A percentile compares a stretch with the other conserved stretches of the same genome.
These are phyloP conservation scores for Colletotrichum sp. DNA, from an alignment of 2,329 filamentous ascomycete genomes.

Conservation along the genomic window DNA sequence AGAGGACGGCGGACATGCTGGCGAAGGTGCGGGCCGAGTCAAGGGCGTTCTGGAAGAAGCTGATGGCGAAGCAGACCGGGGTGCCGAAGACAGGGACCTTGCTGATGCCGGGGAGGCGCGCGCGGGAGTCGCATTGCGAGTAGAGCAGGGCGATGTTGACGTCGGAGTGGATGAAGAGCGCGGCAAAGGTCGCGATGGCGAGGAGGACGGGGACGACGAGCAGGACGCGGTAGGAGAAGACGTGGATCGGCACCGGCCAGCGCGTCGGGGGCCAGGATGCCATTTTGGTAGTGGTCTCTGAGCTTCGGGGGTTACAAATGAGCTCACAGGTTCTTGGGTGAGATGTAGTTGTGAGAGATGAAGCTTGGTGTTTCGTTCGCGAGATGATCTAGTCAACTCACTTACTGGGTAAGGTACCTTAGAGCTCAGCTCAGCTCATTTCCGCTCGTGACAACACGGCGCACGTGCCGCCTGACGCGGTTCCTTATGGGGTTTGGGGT, in stretches of 20 bases:
- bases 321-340: not conserved
- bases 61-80: conserved; percentile 53
- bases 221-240: conserved; percentile 57
- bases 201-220: conserved; percentile 56
- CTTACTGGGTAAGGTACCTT: not conserved
- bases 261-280: conserved; percentile 6
- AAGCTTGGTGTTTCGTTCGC: not conserved
- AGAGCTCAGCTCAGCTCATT: not conserved
- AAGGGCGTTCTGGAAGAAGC: conserved; percentile 52
- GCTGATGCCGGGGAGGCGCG: conserved; percentile 48
- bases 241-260: conserved; percentile 52
- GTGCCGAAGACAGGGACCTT: conserved; percentile 50
- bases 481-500: not conserved
- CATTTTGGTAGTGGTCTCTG: not conserved
- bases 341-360: not conserved
- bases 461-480: conserved; percentile 11
- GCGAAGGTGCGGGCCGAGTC: conserved; percentile 44
- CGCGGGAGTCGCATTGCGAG: conserved; percentile 56
- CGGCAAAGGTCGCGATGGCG: conserved; percentile 42
- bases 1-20: conserved; percentile 45
- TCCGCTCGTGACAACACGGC: not conserved
- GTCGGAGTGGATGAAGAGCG: conserved; percentile 52
- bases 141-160: conserved; percentile 57
- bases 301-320: fast-evolving
- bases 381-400: not conserved